Evolutionary conservation across 768 basidiomycete genomes (phyloP).

Genomic region (Trametes cingulata): DNA sequence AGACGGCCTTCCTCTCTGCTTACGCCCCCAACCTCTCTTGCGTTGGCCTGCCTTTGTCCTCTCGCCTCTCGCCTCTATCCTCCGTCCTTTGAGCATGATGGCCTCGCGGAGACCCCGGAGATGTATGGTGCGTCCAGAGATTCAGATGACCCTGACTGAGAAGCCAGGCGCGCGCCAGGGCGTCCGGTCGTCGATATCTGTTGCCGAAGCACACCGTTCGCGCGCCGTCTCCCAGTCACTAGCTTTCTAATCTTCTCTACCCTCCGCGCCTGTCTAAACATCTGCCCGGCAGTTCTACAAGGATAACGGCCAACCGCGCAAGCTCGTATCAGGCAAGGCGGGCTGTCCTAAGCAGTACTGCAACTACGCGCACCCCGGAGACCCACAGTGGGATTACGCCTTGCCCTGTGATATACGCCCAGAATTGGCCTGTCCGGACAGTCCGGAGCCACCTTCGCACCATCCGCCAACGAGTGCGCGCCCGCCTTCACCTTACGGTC

Average conservation of each 20-base stretch:
- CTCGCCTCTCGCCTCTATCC: too few relatives aligned
- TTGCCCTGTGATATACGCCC: neutral
- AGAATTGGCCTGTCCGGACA: neutral
- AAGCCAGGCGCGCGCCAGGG: neutral
- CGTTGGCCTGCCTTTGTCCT: too few relatives aligned
- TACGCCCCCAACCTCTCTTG: too few relatives aligned
- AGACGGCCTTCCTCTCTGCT: too few relatives aligned
- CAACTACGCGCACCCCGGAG: slow-evolving; percentile 22
- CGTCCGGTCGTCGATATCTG: too few relatives aligned
- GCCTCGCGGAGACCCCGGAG: neutral
- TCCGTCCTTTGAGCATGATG: too few relatives aligned
- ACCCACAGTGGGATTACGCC: slow-evolving; percentile 18
- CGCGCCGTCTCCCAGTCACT: too few relatives aligned
- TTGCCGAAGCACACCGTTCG: too few relatives aligned
- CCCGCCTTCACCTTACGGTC: neutral
- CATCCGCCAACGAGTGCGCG: neutral
- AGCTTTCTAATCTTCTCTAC: neutral
- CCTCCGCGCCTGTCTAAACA: neutral
- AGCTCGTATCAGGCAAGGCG: neutral
- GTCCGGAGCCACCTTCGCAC: neutral
- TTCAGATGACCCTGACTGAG: neutral
- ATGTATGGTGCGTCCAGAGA: neutral
- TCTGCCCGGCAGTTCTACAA: slow-evolving; percentile 21
- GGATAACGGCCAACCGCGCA: slow-evolving; percentile 17
- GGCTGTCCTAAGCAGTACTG: slow-evolving; percentile 16